phyloP scores from a whole-genome alignment of 306 rosid genomes.

The Carpinus viminea region DNA sequence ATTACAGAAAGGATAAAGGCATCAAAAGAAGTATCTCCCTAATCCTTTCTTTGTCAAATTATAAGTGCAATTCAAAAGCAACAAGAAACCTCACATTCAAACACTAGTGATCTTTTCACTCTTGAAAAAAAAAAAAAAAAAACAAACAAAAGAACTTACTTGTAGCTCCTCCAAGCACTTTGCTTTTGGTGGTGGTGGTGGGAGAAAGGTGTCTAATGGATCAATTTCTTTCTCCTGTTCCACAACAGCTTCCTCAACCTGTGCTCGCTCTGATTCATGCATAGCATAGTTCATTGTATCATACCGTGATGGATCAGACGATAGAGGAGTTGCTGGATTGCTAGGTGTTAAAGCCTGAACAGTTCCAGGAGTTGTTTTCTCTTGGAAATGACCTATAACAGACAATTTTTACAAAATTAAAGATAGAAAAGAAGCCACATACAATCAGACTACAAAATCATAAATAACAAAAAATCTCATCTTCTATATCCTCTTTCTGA shows the following conservation, averaged over 20 bases:
- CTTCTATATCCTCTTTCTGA: not conserved
- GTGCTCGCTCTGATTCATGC: constrained; percentile 50
- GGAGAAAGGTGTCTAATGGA: constrained; percentile 74
- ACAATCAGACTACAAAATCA: not conserved
- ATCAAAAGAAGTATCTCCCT: not conserved
- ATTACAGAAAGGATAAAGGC: constrained; percentile 16
- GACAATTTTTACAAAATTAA: constrained; percentile 9
- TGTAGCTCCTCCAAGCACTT: constrained; percentile 87
- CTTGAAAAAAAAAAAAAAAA: not conserved
- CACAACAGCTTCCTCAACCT: constrained; percentile 40
- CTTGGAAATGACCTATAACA: constrained; percentile 59
- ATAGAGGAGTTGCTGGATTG: constrained; percentile 55
- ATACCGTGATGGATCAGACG: constrained; percentile 48
- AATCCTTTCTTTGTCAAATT: not conserved
- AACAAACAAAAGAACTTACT: constrained; percentile 46
- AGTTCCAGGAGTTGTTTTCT: constrained; percentile 50
- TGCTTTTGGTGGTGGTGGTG: constrained; percentile 68
- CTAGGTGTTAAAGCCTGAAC: constrained; percentile 48
- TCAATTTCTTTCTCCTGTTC: constrained; percentile 51
- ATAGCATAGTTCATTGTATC: constrained; percentile 45
- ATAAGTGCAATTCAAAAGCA: not conserved
- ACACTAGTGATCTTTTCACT: not conserved
- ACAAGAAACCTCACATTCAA: not conserved
- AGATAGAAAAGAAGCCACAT: constrained; percentile 5
- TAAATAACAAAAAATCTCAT: not conserved